Conservation (phyloP, 257 asterid genomes). For the Asclepias syriaca region DNA sequence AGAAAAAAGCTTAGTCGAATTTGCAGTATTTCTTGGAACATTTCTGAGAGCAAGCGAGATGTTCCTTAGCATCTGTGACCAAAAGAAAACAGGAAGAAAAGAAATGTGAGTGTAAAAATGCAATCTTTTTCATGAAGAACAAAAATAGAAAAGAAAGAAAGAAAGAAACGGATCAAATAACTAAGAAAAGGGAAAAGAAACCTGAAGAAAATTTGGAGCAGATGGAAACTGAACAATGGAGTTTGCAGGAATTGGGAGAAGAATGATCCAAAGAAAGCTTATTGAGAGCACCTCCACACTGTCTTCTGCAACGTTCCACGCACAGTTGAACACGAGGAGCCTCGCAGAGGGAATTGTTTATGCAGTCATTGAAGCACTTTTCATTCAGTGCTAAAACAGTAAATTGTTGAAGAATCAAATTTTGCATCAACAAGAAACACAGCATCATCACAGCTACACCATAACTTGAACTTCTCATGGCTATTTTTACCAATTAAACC, state of each 20-base stretch:
- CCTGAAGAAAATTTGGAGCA: conserved; percentile 1
- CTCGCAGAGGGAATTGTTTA: not conserved
- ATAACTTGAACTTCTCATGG: not conserved
- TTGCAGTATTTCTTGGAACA: not conserved
- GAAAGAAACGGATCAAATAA: not conserved
- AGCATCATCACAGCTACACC: not conserved
- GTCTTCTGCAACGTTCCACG: not conserved
- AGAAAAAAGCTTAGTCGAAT: not conserved
- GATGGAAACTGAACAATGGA: not conserved
- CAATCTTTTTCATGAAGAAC: not conserved
- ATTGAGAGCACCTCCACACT: not conserved
- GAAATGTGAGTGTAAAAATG: not conserved
- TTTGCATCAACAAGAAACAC: not conserved
- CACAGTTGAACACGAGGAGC: not conserved
- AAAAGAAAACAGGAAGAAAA: not conserved
- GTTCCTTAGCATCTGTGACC: not conserved
- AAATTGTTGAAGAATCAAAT: not conserved
- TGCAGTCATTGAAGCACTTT: not conserved
- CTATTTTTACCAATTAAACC: not conserved
- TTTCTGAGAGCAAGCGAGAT: not conserved
- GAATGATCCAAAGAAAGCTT: not conserved
- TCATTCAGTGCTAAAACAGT: not conserved
- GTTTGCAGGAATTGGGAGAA: not conserved
- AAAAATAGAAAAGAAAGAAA: no score
- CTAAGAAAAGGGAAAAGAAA: not conserved